Evolutionary conservation across 768 basidiomycete genomes (phyloP).

Genomic region (Rhizopogon rudus): DNA sequence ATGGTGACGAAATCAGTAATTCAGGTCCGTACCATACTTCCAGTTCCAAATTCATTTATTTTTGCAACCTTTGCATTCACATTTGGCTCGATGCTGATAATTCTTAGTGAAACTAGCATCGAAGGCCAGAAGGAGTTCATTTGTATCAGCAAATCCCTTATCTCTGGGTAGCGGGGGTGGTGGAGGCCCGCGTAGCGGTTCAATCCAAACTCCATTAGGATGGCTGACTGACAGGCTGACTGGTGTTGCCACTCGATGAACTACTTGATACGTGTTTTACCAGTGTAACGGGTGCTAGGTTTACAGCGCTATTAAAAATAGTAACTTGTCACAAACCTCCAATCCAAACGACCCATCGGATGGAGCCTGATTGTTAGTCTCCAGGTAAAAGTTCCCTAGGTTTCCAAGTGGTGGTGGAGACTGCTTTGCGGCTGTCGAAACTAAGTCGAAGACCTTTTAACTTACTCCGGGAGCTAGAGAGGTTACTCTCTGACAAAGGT

Average conservation of each 20-base stretch:
- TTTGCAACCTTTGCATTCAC: neutral
- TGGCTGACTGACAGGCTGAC: constrained; percentile 77
- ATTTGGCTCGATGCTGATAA: constrained; percentile 7
- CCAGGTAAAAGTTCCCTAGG: too few species aligned
- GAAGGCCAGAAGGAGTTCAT: constrained; percentile 73
- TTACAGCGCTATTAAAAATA: neutral
- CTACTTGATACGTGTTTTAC: neutral
- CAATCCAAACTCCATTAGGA: constrained; percentile 66
- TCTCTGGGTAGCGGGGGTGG: constrained; percentile 55
- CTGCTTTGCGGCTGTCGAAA: neutral
- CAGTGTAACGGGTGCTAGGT: neutral
- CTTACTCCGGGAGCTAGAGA: constrained; percentile 17
- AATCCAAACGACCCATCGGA: neutral
- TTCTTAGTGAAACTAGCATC: constrained; percentile 63
- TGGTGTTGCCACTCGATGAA: constrained; percentile 47
- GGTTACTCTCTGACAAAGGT: neutral
- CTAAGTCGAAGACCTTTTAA: neutral
- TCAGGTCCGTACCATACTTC: constrained; percentile 45
- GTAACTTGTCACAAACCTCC: neutral
- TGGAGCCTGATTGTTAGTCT: too few species aligned
- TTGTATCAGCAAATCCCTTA: constrained; percentile 76
- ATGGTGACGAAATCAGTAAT: constrained; percentile 76
- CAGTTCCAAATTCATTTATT: constrained; percentile 1
- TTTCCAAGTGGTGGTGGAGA: neutral
- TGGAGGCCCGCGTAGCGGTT: constrained; percentile 56